Conservation (phyloP, 129 eudicot genomes). For the Tagetes erecta region DNA sequence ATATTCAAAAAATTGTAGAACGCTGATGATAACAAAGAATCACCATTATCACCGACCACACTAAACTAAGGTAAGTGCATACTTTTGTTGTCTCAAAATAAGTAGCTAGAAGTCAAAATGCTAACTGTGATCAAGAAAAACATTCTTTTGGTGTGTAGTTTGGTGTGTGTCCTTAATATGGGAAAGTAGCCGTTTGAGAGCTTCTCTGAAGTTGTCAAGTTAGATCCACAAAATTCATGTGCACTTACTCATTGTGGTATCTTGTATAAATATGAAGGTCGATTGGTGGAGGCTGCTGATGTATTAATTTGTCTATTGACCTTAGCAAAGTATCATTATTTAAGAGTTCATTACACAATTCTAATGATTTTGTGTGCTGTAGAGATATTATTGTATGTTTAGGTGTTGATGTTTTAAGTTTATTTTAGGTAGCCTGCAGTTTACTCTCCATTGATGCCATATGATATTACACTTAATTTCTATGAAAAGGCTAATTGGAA, state of each 20-base stretch:
- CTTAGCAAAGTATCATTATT: background rate
- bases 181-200: constrained; percentile 78
- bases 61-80: too few relatives aligned
- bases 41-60: too few relatives aligned
- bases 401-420: constrained; percentile 25
- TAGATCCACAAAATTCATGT: constrained; percentile 91
- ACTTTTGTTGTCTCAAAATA: too few relatives aligned
- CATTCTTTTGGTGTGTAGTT: too few relatives aligned
- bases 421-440: constrained; percentile 44
- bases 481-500: constrained; percentile 91
- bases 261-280: constrained; percentile 91
- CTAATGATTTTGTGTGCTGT: background rate
- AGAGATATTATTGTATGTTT: constrained; percentile 11
- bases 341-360: background rate
- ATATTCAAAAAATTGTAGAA: too few relatives aligned
- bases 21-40: too few relatives aligned
- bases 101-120: too few relatives aligned
- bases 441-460: too few relatives aligned
- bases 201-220: constrained; percentile 73
- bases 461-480: constrained; percentile 90
- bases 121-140: too few relatives aligned
- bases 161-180: too few relatives aligned
- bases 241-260: constrained; percentile 95
- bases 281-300: constrained; percentile 94
- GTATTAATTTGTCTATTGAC: constrained; percentile 43